phyloP scores from a whole-genome alignment of 495 filamentous ascomycete species.

The Trichoderma parareesei region DNA sequence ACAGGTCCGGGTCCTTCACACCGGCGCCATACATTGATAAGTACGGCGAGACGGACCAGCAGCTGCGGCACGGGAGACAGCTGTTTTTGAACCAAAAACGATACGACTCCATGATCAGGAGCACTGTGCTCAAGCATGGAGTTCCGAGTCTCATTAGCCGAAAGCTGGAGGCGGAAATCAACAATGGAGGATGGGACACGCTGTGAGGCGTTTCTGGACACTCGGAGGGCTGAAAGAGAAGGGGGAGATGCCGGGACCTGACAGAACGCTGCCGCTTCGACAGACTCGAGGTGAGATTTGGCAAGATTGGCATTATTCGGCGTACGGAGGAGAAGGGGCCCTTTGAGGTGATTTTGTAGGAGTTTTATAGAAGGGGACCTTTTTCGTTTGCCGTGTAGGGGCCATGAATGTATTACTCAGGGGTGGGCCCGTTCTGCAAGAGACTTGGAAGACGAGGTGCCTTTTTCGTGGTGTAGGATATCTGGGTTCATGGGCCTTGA shows the following conservation, averaged over 20 bases:
- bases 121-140: slow-evolving; percentile 78
- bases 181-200: slow-evolving; percentile 96
- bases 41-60: slow-evolving; percentile 87
- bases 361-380: background rate
- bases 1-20: slow-evolving; percentile 72
- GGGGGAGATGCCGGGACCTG: too few relatives aligned
- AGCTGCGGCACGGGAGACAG: slow-evolving; percentile 72
- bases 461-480: too few relatives aligned
- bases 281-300: background rate
- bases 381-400: background rate
- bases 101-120: slow-evolving; percentile 80
- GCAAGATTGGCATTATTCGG: background rate
- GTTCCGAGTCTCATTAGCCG: slow-evolving; percentile 83
- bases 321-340: background rate
- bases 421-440: background rate
- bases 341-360: background rate
- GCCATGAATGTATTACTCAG: background rate
- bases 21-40: slow-evolving; percentile 87
- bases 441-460: too few relatives aligned
- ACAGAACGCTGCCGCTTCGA: background rate
- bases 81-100: slow-evolving; percentile 87
- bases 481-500: too few relatives aligned
- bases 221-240: background rate
- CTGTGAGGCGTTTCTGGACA: slow-evolving; percentile 35
- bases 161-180: slow-evolving; percentile 87